Conservation (phyloP, 371 early-diverging fungal species). For the Mucor saturninus region DNA sequence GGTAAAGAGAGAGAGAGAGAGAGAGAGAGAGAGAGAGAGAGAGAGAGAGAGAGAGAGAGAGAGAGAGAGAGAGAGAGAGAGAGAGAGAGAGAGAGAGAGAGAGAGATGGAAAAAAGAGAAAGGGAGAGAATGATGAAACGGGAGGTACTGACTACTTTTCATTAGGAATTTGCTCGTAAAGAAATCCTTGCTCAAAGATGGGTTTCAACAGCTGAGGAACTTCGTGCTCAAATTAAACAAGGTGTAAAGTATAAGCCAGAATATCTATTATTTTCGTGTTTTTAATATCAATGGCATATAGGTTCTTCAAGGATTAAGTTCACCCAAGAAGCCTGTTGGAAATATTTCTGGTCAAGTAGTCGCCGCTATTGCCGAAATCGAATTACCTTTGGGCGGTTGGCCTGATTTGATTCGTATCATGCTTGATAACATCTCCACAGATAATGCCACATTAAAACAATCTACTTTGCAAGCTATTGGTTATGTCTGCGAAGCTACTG, state of each 20-base stretch:
- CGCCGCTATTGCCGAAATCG: constrained; percentile 91
- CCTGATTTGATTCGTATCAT: constrained; percentile 80
- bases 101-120: neutral
- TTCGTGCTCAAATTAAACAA: constrained; percentile 60
- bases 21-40: neutral
- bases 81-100: constrained; percentile 58
- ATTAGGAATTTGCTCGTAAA: constrained; percentile 69
- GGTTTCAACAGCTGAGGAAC: constrained; percentile 64
- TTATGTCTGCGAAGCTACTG: constrained; percentile 88
- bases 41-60: neutral
- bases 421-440: constrained; percentile 70
- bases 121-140: neutral
- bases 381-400: constrained; percentile 87
- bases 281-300: constrained; percentile 25
- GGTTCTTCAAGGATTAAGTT: constrained; percentile 73
- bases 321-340: constrained; percentile 69
- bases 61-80: neutral
- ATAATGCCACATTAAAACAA: constrained; percentile 67
- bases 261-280: neutral
- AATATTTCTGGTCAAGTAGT: constrained; percentile 81
- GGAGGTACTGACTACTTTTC: neutral
- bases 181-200: constrained; percentile 76
- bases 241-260: constrained; percentile 33
- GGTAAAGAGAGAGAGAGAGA: constrained; percentile 48
- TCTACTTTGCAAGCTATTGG: constrained; percentile 88